These are phyloP conservation scores for Colletotrichum phormii DNA, from an alignment of 2,329 filamentous ascomycete species.

Conservation along the genomic window DNA sequence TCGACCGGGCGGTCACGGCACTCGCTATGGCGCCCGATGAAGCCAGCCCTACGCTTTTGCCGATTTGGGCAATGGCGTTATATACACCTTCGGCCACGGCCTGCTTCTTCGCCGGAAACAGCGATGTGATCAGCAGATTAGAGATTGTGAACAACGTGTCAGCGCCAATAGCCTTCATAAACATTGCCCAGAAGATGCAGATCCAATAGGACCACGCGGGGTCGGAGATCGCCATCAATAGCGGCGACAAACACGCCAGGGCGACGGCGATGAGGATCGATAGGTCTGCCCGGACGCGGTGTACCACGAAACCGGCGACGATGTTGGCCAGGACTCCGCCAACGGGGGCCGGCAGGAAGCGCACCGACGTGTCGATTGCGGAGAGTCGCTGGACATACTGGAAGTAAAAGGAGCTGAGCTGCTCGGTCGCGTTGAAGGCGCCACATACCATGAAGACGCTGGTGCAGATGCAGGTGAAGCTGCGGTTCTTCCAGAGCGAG, in stretches of 20 bases:
- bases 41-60: slow-evolving; percentile 63
- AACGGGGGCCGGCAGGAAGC: slow-evolving; percentile 52
- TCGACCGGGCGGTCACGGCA: slow-evolving; percentile 54
- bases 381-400: slow-evolving; percentile 56
- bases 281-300: slow-evolving; percentile 45
- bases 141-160: slow-evolving; percentile 66
- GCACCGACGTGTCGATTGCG: slow-evolving; percentile 53
- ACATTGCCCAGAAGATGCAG: slow-evolving; percentile 48
- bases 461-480: slow-evolving; percentile 64
- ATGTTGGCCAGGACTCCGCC: slow-evolving; percentile 49
- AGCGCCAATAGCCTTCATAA: slow-evolving; percentile 47
- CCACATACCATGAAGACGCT: slow-evolving; percentile 55
- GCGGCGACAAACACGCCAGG: slow-evolving; percentile 52
- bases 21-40: slow-evolving; percentile 60
- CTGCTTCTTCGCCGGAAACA: slow-evolving; percentile 65
- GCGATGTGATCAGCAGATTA: slow-evolving; percentile 64
- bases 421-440: slow-evolving; percentile 56
- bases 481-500: slow-evolving; percentile 64
- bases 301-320: slow-evolving; percentile 49
- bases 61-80: slow-evolving; percentile 69
- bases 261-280: slow-evolving; percentile 46
- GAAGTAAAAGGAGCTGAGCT: slow-evolving; percentile 57
- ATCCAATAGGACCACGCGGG: slow-evolving; percentile 58
- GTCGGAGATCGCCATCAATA: slow-evolving; percentile 60
- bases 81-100: slow-evolving; percentile 70